Conservation (phyloP, 148 eudicot species). For the Suaeda aralocaspica region DNA sequence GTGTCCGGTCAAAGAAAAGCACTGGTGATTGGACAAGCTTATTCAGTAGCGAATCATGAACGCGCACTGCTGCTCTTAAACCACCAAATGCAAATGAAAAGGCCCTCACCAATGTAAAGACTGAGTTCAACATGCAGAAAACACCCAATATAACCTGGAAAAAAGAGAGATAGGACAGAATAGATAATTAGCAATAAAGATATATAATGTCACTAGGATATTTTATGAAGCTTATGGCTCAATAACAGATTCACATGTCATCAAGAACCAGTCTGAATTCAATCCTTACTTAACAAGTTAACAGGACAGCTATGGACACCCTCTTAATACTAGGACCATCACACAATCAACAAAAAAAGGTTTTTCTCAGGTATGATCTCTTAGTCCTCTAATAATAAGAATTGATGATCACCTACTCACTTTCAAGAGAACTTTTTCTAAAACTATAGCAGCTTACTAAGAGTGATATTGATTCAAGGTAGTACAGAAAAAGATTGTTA, state of each 20-base stretch:
- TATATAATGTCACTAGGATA: background rate
- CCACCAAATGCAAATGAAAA: slow-evolving; percentile 99
- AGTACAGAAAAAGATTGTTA: too few species aligned
- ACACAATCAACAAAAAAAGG: too few species aligned
- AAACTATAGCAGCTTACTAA: too few species aligned
- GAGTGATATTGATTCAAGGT: too few species aligned
- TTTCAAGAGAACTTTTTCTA: too few species aligned
- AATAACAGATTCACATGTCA: background rate
- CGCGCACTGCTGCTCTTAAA: slow-evolving; percentile 69
- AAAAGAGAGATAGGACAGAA: background rate
- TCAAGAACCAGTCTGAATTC: background rate
- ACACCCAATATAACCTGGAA: slow-evolving; percentile 62
- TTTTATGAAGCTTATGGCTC: background rate
- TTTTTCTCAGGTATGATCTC: too few species aligned
- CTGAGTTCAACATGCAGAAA: slow-evolving; percentile 71
- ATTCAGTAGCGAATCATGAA: slow-evolving; percentile 62
- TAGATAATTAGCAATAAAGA: too few species aligned
- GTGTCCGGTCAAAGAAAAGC: slow-evolving; percentile 81
- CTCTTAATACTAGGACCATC: background rate
- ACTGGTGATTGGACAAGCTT: slow-evolving; percentile 76
- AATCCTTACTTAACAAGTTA: background rate
- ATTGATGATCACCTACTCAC: too few species aligned
- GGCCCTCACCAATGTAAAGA: slow-evolving; percentile 74
- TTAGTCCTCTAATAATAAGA: too few species aligned
- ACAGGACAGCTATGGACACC: background rate